phyloP scores from a whole-genome alignment of 1,139 yeast genomes.

The Candida sanyaensis region DNA sequence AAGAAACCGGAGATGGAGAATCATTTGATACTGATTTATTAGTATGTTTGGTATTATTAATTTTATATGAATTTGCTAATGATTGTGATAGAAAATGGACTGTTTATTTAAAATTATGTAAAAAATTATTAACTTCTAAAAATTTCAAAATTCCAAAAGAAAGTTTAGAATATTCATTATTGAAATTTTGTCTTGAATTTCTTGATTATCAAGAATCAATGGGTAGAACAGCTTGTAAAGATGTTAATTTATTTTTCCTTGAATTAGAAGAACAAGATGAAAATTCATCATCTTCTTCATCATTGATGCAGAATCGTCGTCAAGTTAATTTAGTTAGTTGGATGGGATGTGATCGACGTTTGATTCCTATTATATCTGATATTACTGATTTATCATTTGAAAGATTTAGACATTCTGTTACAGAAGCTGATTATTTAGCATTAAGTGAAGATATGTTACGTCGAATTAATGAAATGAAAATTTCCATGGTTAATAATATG shows the following conservation, averaged over 20 bases:
- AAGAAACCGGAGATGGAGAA: conserved; percentile 5
- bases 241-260: conserved; percentile 25
- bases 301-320: background rate
- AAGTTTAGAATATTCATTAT: conserved; percentile 21
- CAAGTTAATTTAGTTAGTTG: conserved; percentile 16
- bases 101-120: conserved; percentile 23
- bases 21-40: conserved; percentile 19
- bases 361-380: conserved; percentile 30
- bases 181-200: conserved; percentile 29
- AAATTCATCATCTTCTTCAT: background rate
- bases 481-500: background rate
- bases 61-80: conserved; percentile 30
- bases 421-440: conserved; percentile 18
- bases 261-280: conserved; percentile 18
- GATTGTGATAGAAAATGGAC: conserved; percentile 30
- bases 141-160: conserved; percentile 18
- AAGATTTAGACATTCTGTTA: conserved; percentile 18
- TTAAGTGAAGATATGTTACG: conserved; percentile 17
- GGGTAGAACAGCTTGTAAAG: conserved; percentile 37
- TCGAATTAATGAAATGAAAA: conserved; percentile 15
- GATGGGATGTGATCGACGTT: conserved; percentile 33
- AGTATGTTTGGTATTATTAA: conserved; percentile 25
- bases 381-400: conserved; percentile 38
- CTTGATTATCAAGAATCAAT: conserved; percentile 33
- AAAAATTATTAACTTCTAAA: conserved; percentile 18